Conservation (phyloP, 2,329 filamentous ascomycete genomes). For the Tolypocladium album region DNA sequence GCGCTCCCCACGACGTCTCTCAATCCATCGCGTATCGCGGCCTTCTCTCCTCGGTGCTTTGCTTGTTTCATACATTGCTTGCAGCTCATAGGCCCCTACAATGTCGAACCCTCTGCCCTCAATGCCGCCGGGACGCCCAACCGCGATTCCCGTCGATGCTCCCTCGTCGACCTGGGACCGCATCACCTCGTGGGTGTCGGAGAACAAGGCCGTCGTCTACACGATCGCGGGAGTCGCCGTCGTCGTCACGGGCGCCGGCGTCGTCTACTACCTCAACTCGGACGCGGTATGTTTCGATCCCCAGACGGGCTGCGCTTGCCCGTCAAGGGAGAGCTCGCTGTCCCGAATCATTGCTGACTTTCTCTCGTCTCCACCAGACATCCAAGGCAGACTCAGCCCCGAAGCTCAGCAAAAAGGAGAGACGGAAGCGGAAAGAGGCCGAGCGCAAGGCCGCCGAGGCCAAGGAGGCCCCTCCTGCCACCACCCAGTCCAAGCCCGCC, state of each 20-base stretch:
- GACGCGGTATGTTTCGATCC: slow-evolving; percentile 36
- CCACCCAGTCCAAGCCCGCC: slow-evolving; percentile 37
- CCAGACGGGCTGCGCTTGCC: not conserved
- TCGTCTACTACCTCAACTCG: slow-evolving; percentile 76
- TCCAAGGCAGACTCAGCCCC: slow-evolving; percentile 37
- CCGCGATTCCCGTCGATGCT: slow-evolving; percentile 37
- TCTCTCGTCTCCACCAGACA: slow-evolving; percentile 23
- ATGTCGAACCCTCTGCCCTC: slow-evolving; percentile 38
- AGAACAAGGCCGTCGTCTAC: slow-evolving; percentile 93
- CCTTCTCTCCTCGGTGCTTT: slow-evolving; percentile 14
- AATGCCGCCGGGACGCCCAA: slow-evolving; percentile 33
- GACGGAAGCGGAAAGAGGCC: slow-evolving; percentile 76
- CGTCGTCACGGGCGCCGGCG: slow-evolving; percentile 82
- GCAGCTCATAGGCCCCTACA: slow-evolving; percentile 11
- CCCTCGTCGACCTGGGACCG: slow-evolving; percentile 78
- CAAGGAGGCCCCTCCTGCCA: slow-evolving; percentile 24
- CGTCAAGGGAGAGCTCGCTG: not conserved
- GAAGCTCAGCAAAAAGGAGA: slow-evolving; percentile 83
- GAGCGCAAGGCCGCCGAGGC: slow-evolving; percentile 45
- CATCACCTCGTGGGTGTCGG: slow-evolving; percentile 81
- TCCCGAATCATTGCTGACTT: slow-evolving; percentile 1
- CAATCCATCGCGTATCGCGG: slow-evolving; percentile 17
- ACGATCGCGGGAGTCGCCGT: slow-evolving; percentile 91
- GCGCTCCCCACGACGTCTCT: slow-evolving; percentile 9
- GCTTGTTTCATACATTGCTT: slow-evolving; percentile 9